A percentile compares a stretch with the other conserved stretches of the same genome.
Conservation (phyloP, 2,329 filamentous ascomycete genomes). For the Fusarium scirpi region DNA sequence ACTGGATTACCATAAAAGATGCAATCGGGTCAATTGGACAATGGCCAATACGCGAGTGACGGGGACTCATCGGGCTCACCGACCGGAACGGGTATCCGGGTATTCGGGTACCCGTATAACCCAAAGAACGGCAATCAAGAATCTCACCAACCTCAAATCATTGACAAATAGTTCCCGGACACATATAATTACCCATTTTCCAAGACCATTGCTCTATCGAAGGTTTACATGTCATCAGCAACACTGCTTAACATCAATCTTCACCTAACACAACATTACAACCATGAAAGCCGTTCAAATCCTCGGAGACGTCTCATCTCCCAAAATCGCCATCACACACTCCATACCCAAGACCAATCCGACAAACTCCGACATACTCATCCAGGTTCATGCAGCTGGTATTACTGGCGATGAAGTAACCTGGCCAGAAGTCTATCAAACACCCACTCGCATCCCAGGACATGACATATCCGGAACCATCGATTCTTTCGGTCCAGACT, state of each 20-base stretch:
- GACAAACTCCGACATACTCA: constrained; percentile 41
- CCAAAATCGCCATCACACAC: constrained; percentile 28
- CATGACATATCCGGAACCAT: constrained; percentile 53
- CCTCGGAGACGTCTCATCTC: constrained; percentile 40
- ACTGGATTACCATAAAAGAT: neutral
- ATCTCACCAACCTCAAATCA: rapidly evolving
- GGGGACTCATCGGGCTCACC: neutral
- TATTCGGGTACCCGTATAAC: neutral
- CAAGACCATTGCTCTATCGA: neutral
- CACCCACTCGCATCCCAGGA: constrained; percentile 48
- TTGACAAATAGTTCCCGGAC: neutral
- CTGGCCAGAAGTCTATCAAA: constrained; percentile 52
- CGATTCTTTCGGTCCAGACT: constrained; percentile 32
- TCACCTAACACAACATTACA: too few relatives aligned
- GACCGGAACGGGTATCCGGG: neutral
- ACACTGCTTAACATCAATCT: too few relatives aligned
- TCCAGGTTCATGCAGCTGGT: constrained; percentile 51
- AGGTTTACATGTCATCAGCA: neutral
- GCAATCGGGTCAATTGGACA: neutral
- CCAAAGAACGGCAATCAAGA: neutral
- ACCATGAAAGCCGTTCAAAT: constrained; percentile 53
- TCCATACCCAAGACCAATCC: constrained; percentile 37
- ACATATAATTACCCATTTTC: neutral
- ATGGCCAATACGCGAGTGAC: neutral
- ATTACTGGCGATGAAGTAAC: constrained; percentile 52